These are phyloP conservation scores for Claviceps cyperi DNA, from an alignment of 2,329 filamentous ascomycete genomes.

Conservation along the genomic window DNA sequence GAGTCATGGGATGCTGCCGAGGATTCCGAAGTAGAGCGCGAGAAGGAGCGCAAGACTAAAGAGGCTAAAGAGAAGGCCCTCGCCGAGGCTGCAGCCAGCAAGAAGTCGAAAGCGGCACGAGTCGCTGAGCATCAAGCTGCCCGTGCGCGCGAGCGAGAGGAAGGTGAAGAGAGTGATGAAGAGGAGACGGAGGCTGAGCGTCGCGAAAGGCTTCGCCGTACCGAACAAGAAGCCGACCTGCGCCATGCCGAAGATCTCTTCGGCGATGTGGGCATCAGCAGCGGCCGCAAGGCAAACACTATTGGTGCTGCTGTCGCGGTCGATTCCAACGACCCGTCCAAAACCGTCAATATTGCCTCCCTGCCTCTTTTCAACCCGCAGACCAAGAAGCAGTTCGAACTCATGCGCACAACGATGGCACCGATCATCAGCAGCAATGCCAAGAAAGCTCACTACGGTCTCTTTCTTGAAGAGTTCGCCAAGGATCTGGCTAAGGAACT, in stretches of 20 bases:
- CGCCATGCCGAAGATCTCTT: constrained; percentile 86
- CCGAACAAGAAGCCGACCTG: constrained; percentile 79
- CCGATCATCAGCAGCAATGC: constrained; percentile 60
- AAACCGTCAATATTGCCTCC: constrained; percentile 65
- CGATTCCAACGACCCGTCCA: constrained; percentile 58
- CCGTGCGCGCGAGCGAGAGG: constrained; percentile 36
- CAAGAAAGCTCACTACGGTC: constrained; percentile 79
- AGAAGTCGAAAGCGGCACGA: constrained; percentile 79
- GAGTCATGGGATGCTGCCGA: constrained; percentile 96
- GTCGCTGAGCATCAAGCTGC: constrained; percentile 63
- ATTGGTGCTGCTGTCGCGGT: constrained; percentile 51
- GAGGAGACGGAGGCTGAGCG: constrained; percentile 60
- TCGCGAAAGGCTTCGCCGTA: constrained; percentile 59
- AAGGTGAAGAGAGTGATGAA: constrained; percentile 42
- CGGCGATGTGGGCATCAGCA: constrained; percentile 53
- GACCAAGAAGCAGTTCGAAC: constrained; percentile 75
- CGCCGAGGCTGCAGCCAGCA: constrained; percentile 72
- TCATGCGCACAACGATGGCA: constrained; percentile 61
- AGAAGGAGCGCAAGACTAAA: constrained; percentile 78
- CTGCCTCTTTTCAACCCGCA: constrained; percentile 79
- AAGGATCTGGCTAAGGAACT: constrained; percentile 81
- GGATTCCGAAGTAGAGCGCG: constrained; percentile 90
- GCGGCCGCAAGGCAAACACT: constrained; percentile 52
- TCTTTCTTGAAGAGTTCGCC: constrained; percentile 83
- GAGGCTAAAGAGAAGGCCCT: constrained; percentile 83